Percentiles rank a stretch among this genome's conserved stretches.
Evolutionary conservation across 345 rosid species (phyloP).

Genomic region (Punica granatum): DNA sequence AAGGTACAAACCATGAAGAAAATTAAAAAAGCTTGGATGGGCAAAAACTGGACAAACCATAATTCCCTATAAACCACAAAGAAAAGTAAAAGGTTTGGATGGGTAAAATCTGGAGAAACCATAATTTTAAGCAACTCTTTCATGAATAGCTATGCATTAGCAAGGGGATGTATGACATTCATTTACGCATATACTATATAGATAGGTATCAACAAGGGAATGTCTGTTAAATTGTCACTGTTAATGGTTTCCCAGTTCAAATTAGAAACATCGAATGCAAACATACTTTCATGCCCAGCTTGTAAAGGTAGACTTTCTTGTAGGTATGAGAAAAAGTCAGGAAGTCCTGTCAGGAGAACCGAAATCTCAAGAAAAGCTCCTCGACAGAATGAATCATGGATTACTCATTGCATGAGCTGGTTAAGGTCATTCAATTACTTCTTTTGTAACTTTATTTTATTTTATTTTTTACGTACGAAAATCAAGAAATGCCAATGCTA

Average conservation of each 20-base stretch:
- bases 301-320: too few species aligned
- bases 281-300: too few species aligned
- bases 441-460: too few species aligned
- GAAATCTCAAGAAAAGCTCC: background rate
- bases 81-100: too few species aligned
- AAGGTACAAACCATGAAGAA: constrained; percentile 12
- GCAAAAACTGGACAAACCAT: background rate
- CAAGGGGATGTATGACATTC: too few species aligned
- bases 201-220: background rate
- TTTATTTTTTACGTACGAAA: too few species aligned
- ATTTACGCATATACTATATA: background rate
- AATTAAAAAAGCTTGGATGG: constrained; percentile 3
- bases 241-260: background rate
- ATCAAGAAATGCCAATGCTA: background rate
- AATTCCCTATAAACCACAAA: background rate
- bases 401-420: background rate
- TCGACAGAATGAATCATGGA: background rate
- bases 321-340: too few species aligned
- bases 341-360: too few species aligned
- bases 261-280: too few species aligned
- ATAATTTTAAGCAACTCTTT: background rate
- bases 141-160: too few species aligned
- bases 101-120: too few species aligned
- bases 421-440: background rate
- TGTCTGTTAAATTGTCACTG: background rate